Base-by-base conservation (phyloP, 2,329 filamentous ascomycete species). In the Capronia epimyces region DNA sequence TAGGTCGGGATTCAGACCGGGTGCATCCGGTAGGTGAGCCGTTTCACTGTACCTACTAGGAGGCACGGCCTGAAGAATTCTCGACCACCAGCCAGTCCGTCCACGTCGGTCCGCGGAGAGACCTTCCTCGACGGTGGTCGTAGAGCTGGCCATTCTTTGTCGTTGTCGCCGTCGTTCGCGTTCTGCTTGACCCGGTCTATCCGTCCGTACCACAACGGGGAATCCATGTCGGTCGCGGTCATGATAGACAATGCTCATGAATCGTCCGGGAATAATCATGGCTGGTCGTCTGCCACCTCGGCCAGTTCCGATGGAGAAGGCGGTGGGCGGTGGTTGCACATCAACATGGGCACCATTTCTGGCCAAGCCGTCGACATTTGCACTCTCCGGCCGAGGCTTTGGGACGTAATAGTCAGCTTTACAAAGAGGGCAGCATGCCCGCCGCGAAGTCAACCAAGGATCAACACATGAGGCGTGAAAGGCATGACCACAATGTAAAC, bases 351-450 rank as follows among this genome's bases (percentile, higher is more conserved):
- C 37, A 41, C 51, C 37, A 29, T 24, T 46, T 37, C 51, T 53
- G 37, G 18, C 42, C 16, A 49, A 21, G 15, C 50, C 65, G 43
- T 67, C 69, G 43, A 56, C 53, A 34, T 62, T 62, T 34, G 63
- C 43, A 45, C 71, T 75, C 55, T 83, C 80, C 2, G 86, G 76
- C 13, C 89, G 86, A 44, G 89, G 88, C 71, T 97, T 97, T 0
- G 93, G 91, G 2, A 89, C 84, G 68, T 95, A 97, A 69, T 97
- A 98, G 66, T 98, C 93, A 34, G 91, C 88, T 72, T 98, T 98
- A 76, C 93, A 98, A 5, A 98, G 82, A 4, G 93, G 93, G 67
- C 93, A 98, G 74, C 91, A 97, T 21, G 93, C 93, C 59, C 91
- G 84, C 57, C 93, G 82, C 65, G 87, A 90, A 8, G 93, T 98